A percentile compares a stretch with the other conserved stretches of the same genome.
Evolutionary conservation across 1,139 yeast genomes (phyloP).

Genomic region (Yamadazyma friedrichii): DNA sequence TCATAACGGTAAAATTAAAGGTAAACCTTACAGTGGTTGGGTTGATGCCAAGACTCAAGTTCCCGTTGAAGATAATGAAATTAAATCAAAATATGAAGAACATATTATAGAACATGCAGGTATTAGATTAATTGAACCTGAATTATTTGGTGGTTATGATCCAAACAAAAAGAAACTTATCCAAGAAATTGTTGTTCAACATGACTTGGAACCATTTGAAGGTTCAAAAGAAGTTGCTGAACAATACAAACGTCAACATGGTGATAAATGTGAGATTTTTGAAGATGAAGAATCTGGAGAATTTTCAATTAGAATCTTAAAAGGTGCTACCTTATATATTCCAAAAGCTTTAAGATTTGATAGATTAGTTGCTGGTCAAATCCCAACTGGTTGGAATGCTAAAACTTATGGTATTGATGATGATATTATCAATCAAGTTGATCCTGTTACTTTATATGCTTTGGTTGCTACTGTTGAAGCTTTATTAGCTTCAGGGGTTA

Average conservation of each 20-base stretch:
- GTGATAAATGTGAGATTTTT: constrained; percentile 89
- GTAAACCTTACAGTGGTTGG: constrained; percentile 91
- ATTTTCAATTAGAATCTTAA: constrained; percentile 82
- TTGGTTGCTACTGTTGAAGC: constrained; percentile 96
- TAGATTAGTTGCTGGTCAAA: constrained; percentile 97
- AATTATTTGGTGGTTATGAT: constrained; percentile 88
- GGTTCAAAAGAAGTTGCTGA: constrained; percentile 93
- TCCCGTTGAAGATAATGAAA: constrained; percentile 93
- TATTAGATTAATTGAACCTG: constrained; percentile 95
- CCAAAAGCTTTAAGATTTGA: constrained; percentile 97
- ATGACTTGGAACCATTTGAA: constrained; percentile 94
- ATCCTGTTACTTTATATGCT: constrained; percentile 89
- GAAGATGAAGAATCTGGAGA: constrained; percentile 90
- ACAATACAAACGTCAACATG: constrained; percentile 91
- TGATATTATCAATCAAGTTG: constrained; percentile 91
- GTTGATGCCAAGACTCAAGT: constrained; percentile 89
- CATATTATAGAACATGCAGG: constrained; percentile 90
- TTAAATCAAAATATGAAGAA: constrained; percentile 87
- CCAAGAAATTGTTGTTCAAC: constrained; percentile 95
- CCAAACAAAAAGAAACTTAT: constrained; percentile 89
- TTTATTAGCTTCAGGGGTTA: constrained; percentile 86
- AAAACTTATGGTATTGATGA: constrained; percentile 92
- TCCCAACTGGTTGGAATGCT: constrained; percentile 98
- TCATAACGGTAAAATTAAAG: constrained; percentile 90
- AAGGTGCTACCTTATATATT: constrained; percentile 87